A percentile compares a stretch with the other conserved stretches of the same genome.
These are phyloP conservation scores for Metschnikowia matae DNA, from an alignment of 805 yeast genomes.

Conservation along the genomic window DNA sequence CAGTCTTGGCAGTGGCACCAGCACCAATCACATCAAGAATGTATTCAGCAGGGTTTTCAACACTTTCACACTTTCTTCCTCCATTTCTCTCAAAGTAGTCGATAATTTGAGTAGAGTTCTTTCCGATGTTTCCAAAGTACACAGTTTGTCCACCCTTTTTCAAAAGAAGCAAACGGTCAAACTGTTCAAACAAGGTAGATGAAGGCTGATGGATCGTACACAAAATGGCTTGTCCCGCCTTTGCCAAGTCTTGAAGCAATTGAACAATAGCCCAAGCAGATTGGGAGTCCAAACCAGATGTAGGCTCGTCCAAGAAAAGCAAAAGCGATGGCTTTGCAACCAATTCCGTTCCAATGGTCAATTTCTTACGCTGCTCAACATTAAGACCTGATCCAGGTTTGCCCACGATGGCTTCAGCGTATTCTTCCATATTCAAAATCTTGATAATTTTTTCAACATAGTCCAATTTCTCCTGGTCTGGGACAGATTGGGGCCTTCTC, in stretches of 20 bases:
- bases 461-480: constrained; percentile 43
- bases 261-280: constrained; percentile 58
- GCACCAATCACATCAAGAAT: constrained; percentile 19
- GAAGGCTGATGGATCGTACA: constrained; percentile 58
- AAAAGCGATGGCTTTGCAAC: constrained; percentile 53
- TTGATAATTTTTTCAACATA: constrained; percentile 50
- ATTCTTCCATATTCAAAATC: constrained; percentile 47
- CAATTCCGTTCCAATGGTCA: constrained; percentile 53
- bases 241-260: constrained; percentile 46
- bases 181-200: constrained; percentile 36
- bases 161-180: constrained; percentile 64
- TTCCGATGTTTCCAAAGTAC: constrained; percentile 18
- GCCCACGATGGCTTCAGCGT: constrained; percentile 52
- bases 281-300: constrained; percentile 36
- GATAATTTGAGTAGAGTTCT: constrained; percentile 10
- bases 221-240: constrained; percentile 53
- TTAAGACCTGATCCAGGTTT: constrained; percentile 46
- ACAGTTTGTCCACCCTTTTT: constrained; percentile 18
- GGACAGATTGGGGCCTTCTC: constrained; percentile 40
- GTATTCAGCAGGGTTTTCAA: constrained; percentile 18
- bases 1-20: constrained; percentile 15
- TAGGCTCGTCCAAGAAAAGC: constrained; percentile 45
- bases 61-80: constrained; percentile 11
- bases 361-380: constrained; percentile 52
- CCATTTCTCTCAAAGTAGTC: constrained; percentile 14